Percentiles rank a stretch among this genome's conserved stretches.
These are phyloP conservation scores for Emericellopsis cladophorae DNA, from an alignment of 2,329 filamentous ascomycete species.

Conservation along the genomic window DNA sequence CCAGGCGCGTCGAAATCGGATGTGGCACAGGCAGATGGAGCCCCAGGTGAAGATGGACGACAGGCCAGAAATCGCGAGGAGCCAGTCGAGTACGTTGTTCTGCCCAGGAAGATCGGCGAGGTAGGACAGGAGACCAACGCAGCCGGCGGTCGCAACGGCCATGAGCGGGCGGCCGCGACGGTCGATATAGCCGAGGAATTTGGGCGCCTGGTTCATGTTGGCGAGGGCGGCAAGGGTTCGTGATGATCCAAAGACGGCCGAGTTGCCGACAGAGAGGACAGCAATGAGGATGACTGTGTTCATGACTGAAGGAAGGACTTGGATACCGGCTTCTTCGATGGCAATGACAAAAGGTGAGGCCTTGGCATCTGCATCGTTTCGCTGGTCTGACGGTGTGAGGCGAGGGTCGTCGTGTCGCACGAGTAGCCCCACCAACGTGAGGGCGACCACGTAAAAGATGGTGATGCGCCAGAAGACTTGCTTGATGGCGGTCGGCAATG, in stretches of 20 bases:
- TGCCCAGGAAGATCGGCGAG: constrained; percentile 54
- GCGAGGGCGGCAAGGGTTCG: constrained; percentile 82
- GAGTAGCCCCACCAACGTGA: constrained; percentile 69
- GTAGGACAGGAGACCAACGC: constrained; percentile 64
- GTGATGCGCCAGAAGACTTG: constrained; percentile 93
- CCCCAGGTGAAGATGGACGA: constrained; percentile 70
- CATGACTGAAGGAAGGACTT: constrained; percentile 75
- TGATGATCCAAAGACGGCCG: constrained; percentile 81
- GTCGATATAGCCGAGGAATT: constrained; percentile 69
- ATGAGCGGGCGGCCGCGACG: constrained; percentile 67
- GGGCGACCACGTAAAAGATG: constrained; percentile 77
- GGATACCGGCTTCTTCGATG: constrained; percentile 72
- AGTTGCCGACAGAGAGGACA: constrained; percentile 84
- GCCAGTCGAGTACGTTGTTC: constrained; percentile 61
- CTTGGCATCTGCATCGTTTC: constrained; percentile 47
- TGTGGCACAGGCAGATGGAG: constrained; percentile 81
- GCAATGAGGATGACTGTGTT: constrained; percentile 90
- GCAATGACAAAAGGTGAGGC: constrained; percentile 91
- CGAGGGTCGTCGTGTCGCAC: constrained; percentile 59
- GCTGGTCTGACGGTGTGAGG: constrained; percentile 39
- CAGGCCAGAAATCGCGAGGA: constrained; percentile 61
- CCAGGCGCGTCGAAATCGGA: constrained; percentile 84
- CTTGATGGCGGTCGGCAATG: constrained; percentile 76
- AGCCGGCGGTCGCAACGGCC: constrained; percentile 55
- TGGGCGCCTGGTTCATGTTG: constrained; percentile 74